A percentile compares a stretch with the other conserved stretches of the same genome.
These are phyloP conservation scores for Chlorella sp. DNA, from an alignment of 139 green algal species.

Conservation along the genomic window DNA sequence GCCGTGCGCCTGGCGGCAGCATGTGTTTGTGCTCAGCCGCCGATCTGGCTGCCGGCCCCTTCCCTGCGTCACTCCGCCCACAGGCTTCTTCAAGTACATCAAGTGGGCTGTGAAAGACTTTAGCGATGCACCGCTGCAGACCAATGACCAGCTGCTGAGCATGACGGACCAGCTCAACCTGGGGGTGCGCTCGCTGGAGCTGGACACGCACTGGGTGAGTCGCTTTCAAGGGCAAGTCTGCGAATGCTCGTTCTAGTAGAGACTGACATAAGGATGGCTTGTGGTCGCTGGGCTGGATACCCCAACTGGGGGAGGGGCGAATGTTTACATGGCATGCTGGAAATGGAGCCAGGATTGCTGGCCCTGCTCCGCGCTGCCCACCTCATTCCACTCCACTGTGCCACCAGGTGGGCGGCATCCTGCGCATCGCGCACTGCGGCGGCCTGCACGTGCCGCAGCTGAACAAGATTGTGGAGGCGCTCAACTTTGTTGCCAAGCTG, in stretches of 20 bases:
- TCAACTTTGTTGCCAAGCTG: constrained; percentile 73
- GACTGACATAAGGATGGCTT: no score
- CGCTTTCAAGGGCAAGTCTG: no score
- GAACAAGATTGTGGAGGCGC: constrained; percentile 61
- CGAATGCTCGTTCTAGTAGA: no score
- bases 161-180: constrained; percentile 83
- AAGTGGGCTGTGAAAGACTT: constrained; percentile 41
- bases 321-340: no score
- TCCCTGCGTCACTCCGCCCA: no score
- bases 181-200: constrained; percentile 76
- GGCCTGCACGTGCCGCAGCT: constrained; percentile 67
- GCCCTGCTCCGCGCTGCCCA: no score
- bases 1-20: no score
- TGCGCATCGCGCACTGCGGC: constrained; percentile 84
- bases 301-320: no score
- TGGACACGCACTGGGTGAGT: constrained; percentile 85
- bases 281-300: no score
- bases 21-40: no score
- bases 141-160: constrained; percentile 79
- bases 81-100: constrained; percentile 68
- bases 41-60: no score
- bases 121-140: constrained; percentile 51
- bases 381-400: background rate
- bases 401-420: constrained; percentile 29
- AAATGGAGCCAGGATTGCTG: no score